Evolutionary conservation across 1,139 yeast genomes (phyloP), one percentile per base, ranked within the genome.

Genomic region (Eremothecium coryli): DNA sequence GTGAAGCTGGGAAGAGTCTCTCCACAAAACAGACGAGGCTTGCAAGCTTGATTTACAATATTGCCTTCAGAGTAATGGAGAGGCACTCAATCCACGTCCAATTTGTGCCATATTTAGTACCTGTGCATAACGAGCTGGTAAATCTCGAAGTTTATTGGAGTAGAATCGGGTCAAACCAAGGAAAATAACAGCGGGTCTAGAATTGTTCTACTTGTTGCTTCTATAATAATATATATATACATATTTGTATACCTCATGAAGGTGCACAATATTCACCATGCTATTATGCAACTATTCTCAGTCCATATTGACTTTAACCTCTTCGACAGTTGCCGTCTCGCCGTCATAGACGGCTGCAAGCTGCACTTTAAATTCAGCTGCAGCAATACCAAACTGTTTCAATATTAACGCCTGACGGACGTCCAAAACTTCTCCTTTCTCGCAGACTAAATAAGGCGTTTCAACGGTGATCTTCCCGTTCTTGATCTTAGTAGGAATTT

Each of bases 321-420:
- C 42, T 28, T 54, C 51, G 32, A 60, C 50, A 27, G 52, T 45
- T 25, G 62, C 43, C 9, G 56, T 36, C 44, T 78, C 82, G 40
- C 68, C 71, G 54, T 78, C 75, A 57, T 82, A 90, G 60, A 70
- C 82, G 14, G 93, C 95, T 48, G 79, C 62, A 43, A 81, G 65
- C 49, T 75, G 71, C 38, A 90, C 90, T 60, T 78, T 84, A 63
- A 88, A 90, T 56, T 85, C 88, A 34, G 95, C 73, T 39, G 88
- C 85, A 18, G 96, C 96, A 40, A 90, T 74, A 52, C 99, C 99
- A 60, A 90, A 93, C 54, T 85, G 93, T 63, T 93, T 93, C 60
- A 90, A 70, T 39, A 90, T 75, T 50, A 90, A 71, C 21, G 97
- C 93, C 64, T 93, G 94, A 55, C 84, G 81, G 38, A 88, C 93